phyloP scores from a whole-genome alignment of 2,329 filamentous ascomycete species.

The Neonectria magnoliae region DNA sequence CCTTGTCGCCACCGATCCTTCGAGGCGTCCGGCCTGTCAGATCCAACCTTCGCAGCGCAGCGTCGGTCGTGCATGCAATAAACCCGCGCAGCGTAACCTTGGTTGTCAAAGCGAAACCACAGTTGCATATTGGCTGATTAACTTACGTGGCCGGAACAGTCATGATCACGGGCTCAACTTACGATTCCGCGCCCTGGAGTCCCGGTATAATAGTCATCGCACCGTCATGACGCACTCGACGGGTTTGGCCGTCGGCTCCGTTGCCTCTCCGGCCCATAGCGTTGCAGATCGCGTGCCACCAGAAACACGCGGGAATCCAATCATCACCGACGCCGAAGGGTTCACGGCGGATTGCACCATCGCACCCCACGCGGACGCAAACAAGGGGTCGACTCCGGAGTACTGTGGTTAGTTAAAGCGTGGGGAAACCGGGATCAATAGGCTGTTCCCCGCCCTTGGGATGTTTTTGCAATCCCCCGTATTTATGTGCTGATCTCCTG shows the following conservation, averaged over 20 bases:
- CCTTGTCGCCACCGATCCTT: background rate
- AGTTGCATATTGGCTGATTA: background rate
- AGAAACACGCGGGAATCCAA: conserved; percentile 18
- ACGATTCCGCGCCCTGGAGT: background rate
- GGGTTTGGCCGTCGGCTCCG: background rate
- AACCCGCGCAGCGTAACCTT: background rate
- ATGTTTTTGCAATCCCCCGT: background rate
- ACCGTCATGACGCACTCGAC: background rate
- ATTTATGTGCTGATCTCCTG: conserved; percentile 13
- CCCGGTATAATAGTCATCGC: background rate
- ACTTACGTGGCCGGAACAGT: background rate
- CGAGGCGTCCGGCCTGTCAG: background rate
- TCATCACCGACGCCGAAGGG: conserved; percentile 8
- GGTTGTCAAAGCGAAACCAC: background rate
- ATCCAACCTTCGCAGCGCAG: background rate
- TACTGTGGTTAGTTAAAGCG: background rate
- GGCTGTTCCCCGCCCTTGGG: conserved; percentile 7
- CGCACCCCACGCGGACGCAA: conserved; percentile 36
- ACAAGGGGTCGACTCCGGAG: conserved; percentile 12
- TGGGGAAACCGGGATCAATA: background rate
- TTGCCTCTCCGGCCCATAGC: conserved; percentile 2
- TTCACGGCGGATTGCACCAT: conserved; percentile 35
- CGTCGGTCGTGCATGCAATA: background rate
- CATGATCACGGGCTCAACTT: background rate
- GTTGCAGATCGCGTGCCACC: conserved; percentile 31